phyloP scores from a whole-genome alignment of 352 stramenopile species.

The Pythium dissotocum region DNA sequence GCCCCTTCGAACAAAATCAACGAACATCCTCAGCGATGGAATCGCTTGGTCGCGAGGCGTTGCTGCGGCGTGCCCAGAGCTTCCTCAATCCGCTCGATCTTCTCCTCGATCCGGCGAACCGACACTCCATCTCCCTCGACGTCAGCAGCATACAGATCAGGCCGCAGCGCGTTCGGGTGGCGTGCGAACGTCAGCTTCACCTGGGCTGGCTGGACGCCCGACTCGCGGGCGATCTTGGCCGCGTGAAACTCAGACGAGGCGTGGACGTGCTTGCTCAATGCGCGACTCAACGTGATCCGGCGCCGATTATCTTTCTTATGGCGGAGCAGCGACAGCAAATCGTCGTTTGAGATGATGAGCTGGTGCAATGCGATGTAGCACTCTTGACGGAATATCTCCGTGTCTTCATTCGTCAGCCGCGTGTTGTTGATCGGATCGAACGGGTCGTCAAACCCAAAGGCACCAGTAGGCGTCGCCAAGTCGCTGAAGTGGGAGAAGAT shows the following conservation, averaged over 20 bases:
- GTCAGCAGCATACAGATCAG: conserved; percentile 73
- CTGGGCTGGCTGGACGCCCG: conserved; percentile 25
- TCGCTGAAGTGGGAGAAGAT: conserved; percentile 66
- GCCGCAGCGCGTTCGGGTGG: conserved; percentile 68
- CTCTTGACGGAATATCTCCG: conserved; percentile 55
- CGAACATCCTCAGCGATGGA: conserved; percentile 62
- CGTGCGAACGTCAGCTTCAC: conserved; percentile 26
- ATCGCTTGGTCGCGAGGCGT: conserved; percentile 43
- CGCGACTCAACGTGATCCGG: conserved; percentile 71
- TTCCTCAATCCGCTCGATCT: conserved; percentile 63
- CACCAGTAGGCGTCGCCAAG: conserved; percentile 39
- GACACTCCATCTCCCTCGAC: conserved; percentile 61
- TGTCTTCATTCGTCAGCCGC: conserved; percentile 39
- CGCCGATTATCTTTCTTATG: conserved; percentile 54
- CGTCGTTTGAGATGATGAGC: conserved; percentile 56
- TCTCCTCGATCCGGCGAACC: conserved; percentile 61
- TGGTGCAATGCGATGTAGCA: conserved; percentile 70
- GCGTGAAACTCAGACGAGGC: conserved; percentile 64
- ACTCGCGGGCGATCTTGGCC: conserved; percentile 59
- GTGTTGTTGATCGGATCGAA: conserved; percentile 70
- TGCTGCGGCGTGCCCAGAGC: conserved; percentile 56
- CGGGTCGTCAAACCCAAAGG: conserved; percentile 61
- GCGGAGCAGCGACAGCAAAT: conserved; percentile 57
- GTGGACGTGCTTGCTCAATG: conserved; percentile 60
- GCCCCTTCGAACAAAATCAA: conserved; percentile 79